Conservation (phyloP, 805 yeast species). For the Wickerhamiella cacticola region DNA sequence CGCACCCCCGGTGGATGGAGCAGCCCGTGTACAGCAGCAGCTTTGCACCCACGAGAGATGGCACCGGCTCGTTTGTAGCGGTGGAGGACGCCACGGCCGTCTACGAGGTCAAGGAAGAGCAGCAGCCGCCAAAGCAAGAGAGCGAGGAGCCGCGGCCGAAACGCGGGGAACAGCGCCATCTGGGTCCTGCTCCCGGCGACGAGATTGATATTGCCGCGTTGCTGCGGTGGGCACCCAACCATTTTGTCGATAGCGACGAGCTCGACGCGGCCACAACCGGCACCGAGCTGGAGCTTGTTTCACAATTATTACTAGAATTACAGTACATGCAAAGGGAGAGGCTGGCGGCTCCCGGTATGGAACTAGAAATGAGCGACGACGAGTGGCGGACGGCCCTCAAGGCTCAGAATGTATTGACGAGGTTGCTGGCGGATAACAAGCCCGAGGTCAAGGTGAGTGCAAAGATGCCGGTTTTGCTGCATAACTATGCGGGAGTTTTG, state of each 20-base stretch:
- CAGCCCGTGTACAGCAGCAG: slow-evolving; percentile 36
- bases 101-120: slow-evolving; percentile 14
- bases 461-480: slow-evolving; percentile 53
- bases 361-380: slow-evolving; percentile 22
- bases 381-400: slow-evolving; percentile 30
- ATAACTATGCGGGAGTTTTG: slow-evolving; percentile 65
- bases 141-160: slow-evolving; percentile 13
- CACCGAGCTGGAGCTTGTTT: slow-evolving; percentile 32
- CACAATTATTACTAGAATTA: slow-evolving; percentile 37
- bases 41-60: slow-evolving; percentile 59
- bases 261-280: slow-evolving; percentile 37
- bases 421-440: slow-evolving; percentile 31
- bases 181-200: slow-evolving; percentile 11
- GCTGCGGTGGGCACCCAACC: slow-evolving; percentile 40
- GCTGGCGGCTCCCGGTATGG: slow-evolving; percentile 23
- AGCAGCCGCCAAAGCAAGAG: background rate
- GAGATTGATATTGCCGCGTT: slow-evolving; percentile 27
- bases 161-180: slow-evolving; percentile 3
- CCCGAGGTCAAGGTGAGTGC: slow-evolving; percentile 18
- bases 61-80: slow-evolving; percentile 34
- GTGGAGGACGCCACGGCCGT: slow-evolving; percentile 18
- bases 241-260: slow-evolving; percentile 41
- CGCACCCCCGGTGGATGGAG: slow-evolving; percentile 55
- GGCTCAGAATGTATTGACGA: slow-evolving; percentile 32
- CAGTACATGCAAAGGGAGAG: slow-evolving; percentile 41